Conservation (phyloP, 2,329 filamentous ascomycete genomes). For the Fusarium nanum region DNA sequence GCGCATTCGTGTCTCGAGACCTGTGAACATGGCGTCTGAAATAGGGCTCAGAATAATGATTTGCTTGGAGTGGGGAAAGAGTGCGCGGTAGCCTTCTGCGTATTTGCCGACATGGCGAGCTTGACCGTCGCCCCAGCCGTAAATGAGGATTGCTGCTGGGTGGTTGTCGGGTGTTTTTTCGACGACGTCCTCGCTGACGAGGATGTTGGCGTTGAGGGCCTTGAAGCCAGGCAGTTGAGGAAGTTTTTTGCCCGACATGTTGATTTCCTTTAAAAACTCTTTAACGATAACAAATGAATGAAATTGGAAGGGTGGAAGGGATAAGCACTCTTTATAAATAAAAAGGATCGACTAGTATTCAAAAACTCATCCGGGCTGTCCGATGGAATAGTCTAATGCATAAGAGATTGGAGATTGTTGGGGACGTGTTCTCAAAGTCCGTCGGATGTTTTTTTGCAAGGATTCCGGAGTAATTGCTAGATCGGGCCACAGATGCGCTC, state of each 20-base stretch:
- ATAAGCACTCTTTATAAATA: not conserved
- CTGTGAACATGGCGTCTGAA: slow-evolving; percentile 58
- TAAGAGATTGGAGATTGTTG: slow-evolving; percentile 1
- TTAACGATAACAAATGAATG: no score
- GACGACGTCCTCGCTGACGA: slow-evolving; percentile 53
- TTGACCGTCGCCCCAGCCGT: slow-evolving; percentile 67
- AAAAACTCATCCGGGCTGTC: not conserved
- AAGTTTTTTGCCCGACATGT: slow-evolving; percentile 37
- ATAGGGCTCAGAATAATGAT: slow-evolving; percentile 64
- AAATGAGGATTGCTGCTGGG: slow-evolving; percentile 63
- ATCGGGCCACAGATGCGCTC: not conserved
- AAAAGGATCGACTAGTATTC: not conserved
- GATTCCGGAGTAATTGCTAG: not conserved
- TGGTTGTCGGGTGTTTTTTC: slow-evolving; percentile 42
- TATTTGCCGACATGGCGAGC: slow-evolving; percentile 69
- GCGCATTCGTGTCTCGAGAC: slow-evolving; percentile 56
- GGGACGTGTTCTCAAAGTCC: not conserved
- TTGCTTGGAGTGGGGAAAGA: slow-evolving; percentile 63
- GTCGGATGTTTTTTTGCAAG: slow-evolving; percentile 3
- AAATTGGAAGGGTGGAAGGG: not conserved
- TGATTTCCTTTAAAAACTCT: not conserved
- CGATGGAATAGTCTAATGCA: not conserved
- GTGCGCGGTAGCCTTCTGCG: slow-evolving; percentile 60
- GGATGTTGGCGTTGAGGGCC: slow-evolving; percentile 60
- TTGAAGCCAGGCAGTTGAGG: slow-evolving; percentile 55